These are phyloP conservation scores for Solanum commersonii DNA, from an alignment of 257 asterid species.

Conservation along the genomic window DNA sequence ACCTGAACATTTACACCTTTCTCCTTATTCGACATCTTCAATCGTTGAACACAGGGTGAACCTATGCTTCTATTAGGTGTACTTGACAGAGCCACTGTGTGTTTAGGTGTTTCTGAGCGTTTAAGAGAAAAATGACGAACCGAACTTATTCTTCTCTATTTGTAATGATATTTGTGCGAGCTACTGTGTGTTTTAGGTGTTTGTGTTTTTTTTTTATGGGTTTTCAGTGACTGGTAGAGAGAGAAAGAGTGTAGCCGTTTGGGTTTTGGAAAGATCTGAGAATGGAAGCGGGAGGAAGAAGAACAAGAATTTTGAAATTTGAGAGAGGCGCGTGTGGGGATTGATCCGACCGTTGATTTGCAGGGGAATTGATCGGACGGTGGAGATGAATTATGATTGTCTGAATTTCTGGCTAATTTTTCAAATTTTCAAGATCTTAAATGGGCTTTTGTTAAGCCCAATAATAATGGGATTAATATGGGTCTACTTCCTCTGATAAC, in stretches of 20 bases:
- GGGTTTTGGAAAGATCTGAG: constrained; percentile 13
- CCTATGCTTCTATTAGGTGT: not conserved
- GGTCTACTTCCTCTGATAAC: no score
- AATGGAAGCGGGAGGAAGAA: constrained; percentile 30
- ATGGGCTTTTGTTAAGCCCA: not conserved
- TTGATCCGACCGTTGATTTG: constrained; percentile 15
- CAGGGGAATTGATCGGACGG: not conserved
- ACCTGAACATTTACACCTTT: constrained; percentile 94
- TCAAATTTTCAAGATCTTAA: not conserved
- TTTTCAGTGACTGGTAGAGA: not conserved
- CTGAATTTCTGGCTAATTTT: not conserved
- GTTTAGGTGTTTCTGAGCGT: not conserved
- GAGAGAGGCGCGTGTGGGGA: constrained; percentile 18
- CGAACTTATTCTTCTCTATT: not conserved
- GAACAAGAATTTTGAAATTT: constrained; percentile 26
- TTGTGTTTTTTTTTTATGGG: not conserved
- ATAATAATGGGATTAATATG: no score
- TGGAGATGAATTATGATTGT: not conserved
- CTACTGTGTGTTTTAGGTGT: not conserved
- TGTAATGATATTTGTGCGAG: not conserved
- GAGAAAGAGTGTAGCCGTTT: not conserved
- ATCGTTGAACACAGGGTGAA: not conserved
- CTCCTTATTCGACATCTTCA: constrained; percentile 64
- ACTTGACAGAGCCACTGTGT: not conserved
- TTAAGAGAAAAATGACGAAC: not conserved